Evolutionary conservation across 2,329 filamentous ascomycete genomes (phyloP).

Genomic region (Grosmannia huntii): DNA sequence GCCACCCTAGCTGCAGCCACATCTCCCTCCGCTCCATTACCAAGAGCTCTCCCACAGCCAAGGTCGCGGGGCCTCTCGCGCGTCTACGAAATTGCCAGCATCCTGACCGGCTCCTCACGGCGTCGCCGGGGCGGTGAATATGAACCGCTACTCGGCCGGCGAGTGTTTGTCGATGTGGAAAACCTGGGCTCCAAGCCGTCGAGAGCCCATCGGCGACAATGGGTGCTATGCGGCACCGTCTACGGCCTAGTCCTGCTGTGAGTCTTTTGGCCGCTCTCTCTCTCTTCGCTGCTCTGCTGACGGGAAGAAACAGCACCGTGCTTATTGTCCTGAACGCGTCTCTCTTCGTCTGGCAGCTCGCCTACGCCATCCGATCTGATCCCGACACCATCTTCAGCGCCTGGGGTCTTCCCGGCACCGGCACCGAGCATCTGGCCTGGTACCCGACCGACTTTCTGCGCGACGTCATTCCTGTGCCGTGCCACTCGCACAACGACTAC

Average conservation of each 20-base stretch:
- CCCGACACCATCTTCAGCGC: conserved; percentile 18
- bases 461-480: conserved; percentile 19
- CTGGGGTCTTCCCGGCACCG: conserved; percentile 25
- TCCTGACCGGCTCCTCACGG: not conserved
- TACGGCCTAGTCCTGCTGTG: not conserved
- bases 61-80: not conserved
- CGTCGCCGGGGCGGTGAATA: not conserved
- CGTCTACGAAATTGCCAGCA: not conserved
- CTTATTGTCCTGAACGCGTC: conserved; percentile 10
- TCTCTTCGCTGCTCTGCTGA: not conserved
- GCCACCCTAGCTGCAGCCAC: not conserved
- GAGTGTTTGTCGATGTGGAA: not conserved
- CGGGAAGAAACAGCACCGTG: not conserved
- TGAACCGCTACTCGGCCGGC: not conserved
- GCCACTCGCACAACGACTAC: conserved; percentile 59
- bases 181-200: not conserved
- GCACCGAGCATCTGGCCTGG: conserved; percentile 26
- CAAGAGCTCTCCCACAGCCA: not conserved
- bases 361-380: conserved; percentile 9
- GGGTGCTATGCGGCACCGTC: not conserved
- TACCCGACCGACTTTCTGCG: conserved; percentile 39
- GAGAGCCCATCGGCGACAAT: not conserved
- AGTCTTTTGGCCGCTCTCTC: not conserved
- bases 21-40: not conserved
- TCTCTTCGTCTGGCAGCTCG: conserved; percentile 7